Conservation (phyloP, 805 yeast species). For the Millerago galiae region DNA sequence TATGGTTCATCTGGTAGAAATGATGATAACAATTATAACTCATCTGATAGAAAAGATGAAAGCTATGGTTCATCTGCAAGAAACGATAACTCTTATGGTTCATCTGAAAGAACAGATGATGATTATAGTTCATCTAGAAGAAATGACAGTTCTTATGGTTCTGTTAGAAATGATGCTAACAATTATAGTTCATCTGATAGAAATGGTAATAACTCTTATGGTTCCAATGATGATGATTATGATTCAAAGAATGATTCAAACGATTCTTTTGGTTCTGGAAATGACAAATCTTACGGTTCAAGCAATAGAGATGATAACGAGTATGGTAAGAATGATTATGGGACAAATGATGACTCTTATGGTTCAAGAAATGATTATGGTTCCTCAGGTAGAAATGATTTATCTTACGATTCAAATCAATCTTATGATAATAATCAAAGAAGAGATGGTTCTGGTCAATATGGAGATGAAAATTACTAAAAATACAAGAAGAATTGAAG, state of each 20-base stretch:
- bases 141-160: slow-evolving; percentile 7
- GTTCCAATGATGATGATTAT: slow-evolving; percentile 10
- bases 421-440: too few species aligned
- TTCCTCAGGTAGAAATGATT: neutral
- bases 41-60: neutral
- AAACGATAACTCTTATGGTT: neutral
- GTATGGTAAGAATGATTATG: neutral
- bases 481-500: too few species aligned
- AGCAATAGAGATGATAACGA: neutral
- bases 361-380: neutral
- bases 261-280: slow-evolving; percentile 2
- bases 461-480: neutral
- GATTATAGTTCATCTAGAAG: neutral
- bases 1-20: slow-evolving; percentile 13
- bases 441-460: too few species aligned
- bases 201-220: slow-evolving; percentile 11
- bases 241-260: slow-evolving; percentile 2
- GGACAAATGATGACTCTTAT: neutral
- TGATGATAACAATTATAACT: neutral
- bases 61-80: neutral
- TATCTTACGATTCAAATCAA: neutral
- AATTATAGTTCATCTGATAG: slow-evolving; percentile 16
- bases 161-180: slow-evolving; percentile 6
- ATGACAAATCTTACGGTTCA: slow-evolving; percentile 17
- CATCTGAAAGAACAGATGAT: too few species aligned